phyloP scores from a whole-genome alignment of 2,329 filamentous ascomycete species.

The Fusarium chuoi region DNA sequence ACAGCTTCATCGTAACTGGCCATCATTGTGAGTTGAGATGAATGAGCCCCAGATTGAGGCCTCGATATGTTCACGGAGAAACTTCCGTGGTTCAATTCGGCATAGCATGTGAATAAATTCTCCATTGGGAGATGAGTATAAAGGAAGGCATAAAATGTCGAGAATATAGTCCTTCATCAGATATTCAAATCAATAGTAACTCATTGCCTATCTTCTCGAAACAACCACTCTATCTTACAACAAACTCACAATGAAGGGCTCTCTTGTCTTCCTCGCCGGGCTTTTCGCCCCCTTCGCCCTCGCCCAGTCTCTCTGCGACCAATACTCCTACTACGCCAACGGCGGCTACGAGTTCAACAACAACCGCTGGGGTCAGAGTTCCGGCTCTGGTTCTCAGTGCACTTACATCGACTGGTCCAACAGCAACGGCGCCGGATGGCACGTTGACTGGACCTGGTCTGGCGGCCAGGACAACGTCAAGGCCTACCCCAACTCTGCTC shows the following conservation, averaged over 20 bases:
- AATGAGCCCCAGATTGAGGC: not conserved
- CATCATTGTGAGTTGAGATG: not conserved
- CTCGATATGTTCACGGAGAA: not conserved
- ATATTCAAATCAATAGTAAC: not conserved
- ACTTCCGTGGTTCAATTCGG: conserved; percentile 11
- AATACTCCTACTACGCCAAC: conserved; percentile 18
- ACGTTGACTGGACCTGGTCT: conserved; percentile 14
- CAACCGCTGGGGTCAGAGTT: conserved; percentile 18
- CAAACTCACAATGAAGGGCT: conserved; percentile 5
- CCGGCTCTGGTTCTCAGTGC: conserved; percentile 8
- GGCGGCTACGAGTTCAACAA: conserved; percentile 21
- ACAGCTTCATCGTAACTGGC: not conserved
- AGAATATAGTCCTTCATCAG: not conserved
- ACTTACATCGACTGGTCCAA: conserved; percentile 22
- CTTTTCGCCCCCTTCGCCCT: conserved; percentile 10
- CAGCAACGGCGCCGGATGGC: conserved; percentile 19
- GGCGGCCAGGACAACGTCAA: conserved; percentile 13
- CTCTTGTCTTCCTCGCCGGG: conserved; percentile 7
- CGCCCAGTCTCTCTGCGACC: conserved; percentile 15
- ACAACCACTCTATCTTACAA: not conserved
- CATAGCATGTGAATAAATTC: not conserved
- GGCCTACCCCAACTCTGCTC: conserved; percentile 13
- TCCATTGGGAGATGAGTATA: not conserved
- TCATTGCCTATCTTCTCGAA: not conserved
- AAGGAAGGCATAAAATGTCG: not conserved